Evolutionary conservation across 805 yeast species (phyloP).

Genomic region (Candida wancherniae): DNA sequence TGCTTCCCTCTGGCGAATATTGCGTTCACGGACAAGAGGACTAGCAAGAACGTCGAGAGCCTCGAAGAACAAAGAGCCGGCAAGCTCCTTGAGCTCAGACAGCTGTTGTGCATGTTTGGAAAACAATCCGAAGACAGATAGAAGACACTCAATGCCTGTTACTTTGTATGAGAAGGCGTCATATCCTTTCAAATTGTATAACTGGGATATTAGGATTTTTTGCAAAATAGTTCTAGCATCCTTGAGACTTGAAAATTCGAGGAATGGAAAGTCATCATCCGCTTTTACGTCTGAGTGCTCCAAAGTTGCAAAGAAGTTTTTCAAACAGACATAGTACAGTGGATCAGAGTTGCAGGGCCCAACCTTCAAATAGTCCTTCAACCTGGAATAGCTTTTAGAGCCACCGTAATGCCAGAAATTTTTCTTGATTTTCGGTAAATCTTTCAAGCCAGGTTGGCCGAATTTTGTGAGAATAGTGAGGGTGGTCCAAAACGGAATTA

Average conservation of each 20-base stretch:
- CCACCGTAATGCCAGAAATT: conserved; percentile 54
- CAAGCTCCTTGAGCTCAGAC: conserved; percentile 2
- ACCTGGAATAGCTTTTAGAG: conserved; percentile 31
- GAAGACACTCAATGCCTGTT: conserved; percentile 19
- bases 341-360: conserved; percentile 55
- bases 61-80: conserved; percentile 4
- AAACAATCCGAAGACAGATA: conserved; percentile 14
- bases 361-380: conserved; percentile 43
- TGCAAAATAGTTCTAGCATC: conserved; percentile 18
- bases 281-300: conserved; percentile 5
- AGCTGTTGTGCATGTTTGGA: conserved; percentile 1
- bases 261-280: conserved; percentile 15
- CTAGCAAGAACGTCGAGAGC: conserved; percentile 10
- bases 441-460: conserved; percentile 12
- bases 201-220: conserved; percentile 16
- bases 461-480: conserved; percentile 25
- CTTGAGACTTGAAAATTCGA: conserved; percentile 16
- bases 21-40: conserved; percentile 4
- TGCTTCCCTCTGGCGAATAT: background rate
- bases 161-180: conserved; percentile 16
- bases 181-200: conserved; percentile 14
- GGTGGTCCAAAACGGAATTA: conserved; percentile 47
- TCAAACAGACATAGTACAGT: conserved; percentile 37
- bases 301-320: conserved; percentile 20
- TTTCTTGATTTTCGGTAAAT: conserved; percentile 33